Conservation (phyloP, 1,139 yeast genomes). For the Tardiomyces depauwii region DNA sequence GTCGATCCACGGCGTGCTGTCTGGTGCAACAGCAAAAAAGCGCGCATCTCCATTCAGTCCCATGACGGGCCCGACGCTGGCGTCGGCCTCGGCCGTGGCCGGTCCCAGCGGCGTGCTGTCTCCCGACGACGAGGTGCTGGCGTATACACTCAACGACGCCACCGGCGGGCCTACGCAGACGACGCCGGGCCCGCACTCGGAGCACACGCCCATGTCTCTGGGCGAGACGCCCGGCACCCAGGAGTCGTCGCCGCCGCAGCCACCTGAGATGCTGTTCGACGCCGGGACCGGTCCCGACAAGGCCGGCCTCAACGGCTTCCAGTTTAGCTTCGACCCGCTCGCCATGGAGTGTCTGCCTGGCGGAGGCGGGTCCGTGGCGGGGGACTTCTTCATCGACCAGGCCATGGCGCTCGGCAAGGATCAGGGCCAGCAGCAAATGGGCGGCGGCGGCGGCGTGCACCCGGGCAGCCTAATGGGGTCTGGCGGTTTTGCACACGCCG, state of each 20-base stretch:
- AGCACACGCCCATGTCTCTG: neutral
- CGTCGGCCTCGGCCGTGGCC: neutral
- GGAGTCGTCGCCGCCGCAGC: neutral
- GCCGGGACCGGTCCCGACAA: neutral
- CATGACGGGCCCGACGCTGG: constrained; percentile 5
- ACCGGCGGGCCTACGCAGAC: neutral
- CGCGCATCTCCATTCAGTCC: constrained; percentile 7
- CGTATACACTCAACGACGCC: neutral
- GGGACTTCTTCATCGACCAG: neutral
- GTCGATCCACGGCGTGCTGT: neutral
- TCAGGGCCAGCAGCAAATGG: neutral
- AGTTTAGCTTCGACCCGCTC: constrained; percentile 21
- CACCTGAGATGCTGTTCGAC: neutral
- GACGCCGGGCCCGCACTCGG: neutral
- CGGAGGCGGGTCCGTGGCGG: constrained; percentile 1
- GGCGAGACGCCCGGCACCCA: neutral
- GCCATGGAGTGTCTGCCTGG: constrained; percentile 20
- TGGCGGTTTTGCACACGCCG: no score
- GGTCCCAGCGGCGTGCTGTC: neutral
- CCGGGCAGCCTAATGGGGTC: no score
- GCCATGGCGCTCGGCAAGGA: neutral
- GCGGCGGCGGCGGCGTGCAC: no score
- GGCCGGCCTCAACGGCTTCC: constrained; percentile 12
- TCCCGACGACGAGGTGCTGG: neutral
- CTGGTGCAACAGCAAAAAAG: neutral